Evolutionary conservation across 1,139 yeast species (phyloP).

Genomic region (Candida albicans): DNA sequence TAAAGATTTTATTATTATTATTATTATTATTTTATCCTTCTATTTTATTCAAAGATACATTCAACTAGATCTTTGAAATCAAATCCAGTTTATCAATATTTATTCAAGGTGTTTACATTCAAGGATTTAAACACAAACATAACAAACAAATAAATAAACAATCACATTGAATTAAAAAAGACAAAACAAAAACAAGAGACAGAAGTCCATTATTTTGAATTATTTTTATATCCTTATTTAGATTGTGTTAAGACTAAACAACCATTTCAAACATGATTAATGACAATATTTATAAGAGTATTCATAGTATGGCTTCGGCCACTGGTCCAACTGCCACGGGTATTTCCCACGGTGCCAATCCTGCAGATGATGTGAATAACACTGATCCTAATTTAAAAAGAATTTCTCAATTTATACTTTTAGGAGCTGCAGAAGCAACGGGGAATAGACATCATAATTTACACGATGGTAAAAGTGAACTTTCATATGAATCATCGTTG

Average conservation of each 20-base stretch:
- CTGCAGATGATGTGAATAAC: background rate
- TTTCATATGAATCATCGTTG: slow-evolving; percentile 11
- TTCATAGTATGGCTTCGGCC: slow-evolving; percentile 10
- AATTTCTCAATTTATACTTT: slow-evolving; percentile 11
- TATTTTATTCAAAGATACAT: background rate
- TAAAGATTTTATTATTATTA: background rate
- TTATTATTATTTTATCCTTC: background rate
- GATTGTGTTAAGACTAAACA: slow-evolving; percentile 10
- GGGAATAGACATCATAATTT: slow-evolving; percentile 7
- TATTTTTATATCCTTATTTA: slow-evolving; percentile 15
- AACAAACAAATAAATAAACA: background rate
- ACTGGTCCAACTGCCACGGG: slow-evolving; percentile 5
- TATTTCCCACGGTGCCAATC: background rate
- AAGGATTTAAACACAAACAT: background rate
- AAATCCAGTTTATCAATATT: background rate
- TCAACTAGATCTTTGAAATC: no score
- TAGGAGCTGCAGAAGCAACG: slow-evolving; percentile 11
- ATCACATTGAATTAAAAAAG: background rate
- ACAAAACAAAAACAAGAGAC: background rate
- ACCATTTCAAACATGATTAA: slow-evolving; percentile 13
- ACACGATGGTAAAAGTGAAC: slow-evolving; percentile 5
- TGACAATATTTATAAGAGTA: slow-evolving; percentile 16
- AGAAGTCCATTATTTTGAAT: slow-evolving; percentile 8
- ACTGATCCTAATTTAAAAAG: slow-evolving; percentile 8
- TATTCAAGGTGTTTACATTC: slow-evolving; percentile 1